Evolutionary conservation across 1,284 basidiomycete genomes (phyloP).

Genomic region (Apiotrichum laibachii): DNA sequence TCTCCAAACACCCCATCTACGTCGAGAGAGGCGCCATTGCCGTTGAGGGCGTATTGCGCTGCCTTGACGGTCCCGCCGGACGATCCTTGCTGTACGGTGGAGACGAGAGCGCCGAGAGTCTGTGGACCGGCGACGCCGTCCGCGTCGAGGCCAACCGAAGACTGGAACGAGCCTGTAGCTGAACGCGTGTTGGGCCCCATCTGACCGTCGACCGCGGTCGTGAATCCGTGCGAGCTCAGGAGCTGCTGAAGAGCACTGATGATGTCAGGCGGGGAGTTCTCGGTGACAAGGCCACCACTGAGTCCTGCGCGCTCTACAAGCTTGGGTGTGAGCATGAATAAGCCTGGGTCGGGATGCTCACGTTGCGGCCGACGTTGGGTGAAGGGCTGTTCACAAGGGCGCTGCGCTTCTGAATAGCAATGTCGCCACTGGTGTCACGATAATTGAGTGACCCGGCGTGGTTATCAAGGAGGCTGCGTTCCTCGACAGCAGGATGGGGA

Average conservation of each 20-base stretch:
- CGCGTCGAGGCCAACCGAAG: background rate
- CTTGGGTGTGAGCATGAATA: too few species aligned
- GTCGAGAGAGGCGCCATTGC: background rate
- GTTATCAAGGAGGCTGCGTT: too few species aligned
- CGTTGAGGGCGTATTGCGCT: constrained; percentile 2
- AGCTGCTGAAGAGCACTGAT: constrained; percentile 10
- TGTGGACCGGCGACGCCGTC: constrained; percentile 8
- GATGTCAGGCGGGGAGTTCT: too few species aligned
- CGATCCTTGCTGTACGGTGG: background rate
- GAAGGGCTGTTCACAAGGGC: too few species aligned
- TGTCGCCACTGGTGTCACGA: too few species aligned
- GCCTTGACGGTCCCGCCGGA: background rate
- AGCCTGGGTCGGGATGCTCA: too few species aligned
- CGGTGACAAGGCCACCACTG: too few species aligned
- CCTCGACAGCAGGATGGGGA: too few species aligned
- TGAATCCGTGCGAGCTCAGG: background rate
- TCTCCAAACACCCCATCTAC: constrained; percentile 14
- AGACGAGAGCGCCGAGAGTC: constrained; percentile 11
- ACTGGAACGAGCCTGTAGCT: constrained; percentile 3
- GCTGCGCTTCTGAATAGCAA: too few species aligned
- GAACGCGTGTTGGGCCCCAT: constrained; percentile 6
- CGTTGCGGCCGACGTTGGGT: too few species aligned
- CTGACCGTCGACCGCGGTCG: constrained; percentile 3
- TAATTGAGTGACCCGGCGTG: too few species aligned
- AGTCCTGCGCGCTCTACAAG: too few species aligned